Base-by-base conservation (phyloP, 108 stramenopile species). In the Fragilariopsis cylindrus region DNA sequence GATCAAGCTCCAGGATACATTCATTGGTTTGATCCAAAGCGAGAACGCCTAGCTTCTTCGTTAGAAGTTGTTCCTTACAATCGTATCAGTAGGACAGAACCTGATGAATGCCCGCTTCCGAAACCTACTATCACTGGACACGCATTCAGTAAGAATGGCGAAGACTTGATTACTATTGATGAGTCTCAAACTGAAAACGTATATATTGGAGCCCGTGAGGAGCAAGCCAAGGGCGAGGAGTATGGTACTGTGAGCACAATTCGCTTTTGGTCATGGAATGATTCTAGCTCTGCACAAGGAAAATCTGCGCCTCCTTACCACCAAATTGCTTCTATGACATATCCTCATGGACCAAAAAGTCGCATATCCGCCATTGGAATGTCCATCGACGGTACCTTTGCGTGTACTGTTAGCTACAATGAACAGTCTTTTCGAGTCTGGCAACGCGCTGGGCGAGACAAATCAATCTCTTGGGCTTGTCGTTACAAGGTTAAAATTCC, bases 51-150 rank as follows among this genome's bases (percentile, higher is more conserved):
- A 41, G 75, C 73, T 48, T 77, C 76, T 15, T 71, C 74, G 4
- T 78, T 95, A 16, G 91, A 91, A 70, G 88, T 90, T n/a, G 87
- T 87, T 16, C 90, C 88, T 5, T 92, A 83, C 84, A 95, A 95
- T 71, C 81, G 91, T 1, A 80, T 92, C 7, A 87, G 85, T 55
- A 77, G 88, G 48, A 82, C 78, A 21, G 89, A 92, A 71, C 65
- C 63, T 4, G 55, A 55, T 12, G 81, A 87, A 8, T 74, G 75
- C 30, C 81, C 82, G 46, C 70, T 92, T 54, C 93, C 93, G 6
- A 72, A 64, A 46, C 91, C 94, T 15, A 64, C 84, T 6, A 80
- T 95, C n/a, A 81, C 81, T 2, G 85, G 84, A 43, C 71, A 86
- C 62, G 88, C 72, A 1, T 75, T 88, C 30, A 77, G 80, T 48